These are phyloP conservation scores for Gaeumannomyces sp. DNA, from an alignment of 2,329 filamentous ascomycete species.

Conservation along the genomic window DNA sequence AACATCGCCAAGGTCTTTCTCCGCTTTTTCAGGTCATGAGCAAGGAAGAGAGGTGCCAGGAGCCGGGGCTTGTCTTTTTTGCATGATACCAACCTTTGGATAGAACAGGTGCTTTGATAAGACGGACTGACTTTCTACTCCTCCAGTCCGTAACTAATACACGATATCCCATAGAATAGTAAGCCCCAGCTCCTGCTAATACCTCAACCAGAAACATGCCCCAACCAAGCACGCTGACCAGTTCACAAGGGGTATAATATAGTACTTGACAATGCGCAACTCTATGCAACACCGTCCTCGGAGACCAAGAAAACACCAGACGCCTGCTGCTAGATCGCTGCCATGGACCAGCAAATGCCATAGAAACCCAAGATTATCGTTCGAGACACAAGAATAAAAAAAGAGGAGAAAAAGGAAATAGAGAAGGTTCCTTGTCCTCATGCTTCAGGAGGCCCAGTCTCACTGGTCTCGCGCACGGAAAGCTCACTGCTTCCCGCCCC, in stretches of 20 bases:
- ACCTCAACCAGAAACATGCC: no score
- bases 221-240: no score
- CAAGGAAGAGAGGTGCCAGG: neutral
- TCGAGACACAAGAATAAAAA: neutral
- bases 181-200: no score
- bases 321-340: neutral
- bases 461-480: neutral
- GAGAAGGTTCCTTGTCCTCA: neutral
- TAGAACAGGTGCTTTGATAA: neutral
- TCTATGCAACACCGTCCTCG: neutral
- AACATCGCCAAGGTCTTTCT: slow-evolving; percentile 67
- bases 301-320: neutral
- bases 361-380: neutral
- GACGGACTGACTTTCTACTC: neutral
- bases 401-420: neutral
- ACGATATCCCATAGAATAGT: neutral
- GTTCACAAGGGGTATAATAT: no score
- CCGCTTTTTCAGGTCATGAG: slow-evolving; percentile 61
- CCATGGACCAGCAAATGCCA: neutral
- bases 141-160: neutral
- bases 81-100: neutral
- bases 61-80: neutral
- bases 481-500: neutral
- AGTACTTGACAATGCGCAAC: no score
- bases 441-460: neutral